A percentile compares a stretch with the other conserved stretches of the same genome.
Evolutionary conservation across 805 yeast genomes (phyloP).

Genomic region (Metschnikowia dekortorum): DNA sequence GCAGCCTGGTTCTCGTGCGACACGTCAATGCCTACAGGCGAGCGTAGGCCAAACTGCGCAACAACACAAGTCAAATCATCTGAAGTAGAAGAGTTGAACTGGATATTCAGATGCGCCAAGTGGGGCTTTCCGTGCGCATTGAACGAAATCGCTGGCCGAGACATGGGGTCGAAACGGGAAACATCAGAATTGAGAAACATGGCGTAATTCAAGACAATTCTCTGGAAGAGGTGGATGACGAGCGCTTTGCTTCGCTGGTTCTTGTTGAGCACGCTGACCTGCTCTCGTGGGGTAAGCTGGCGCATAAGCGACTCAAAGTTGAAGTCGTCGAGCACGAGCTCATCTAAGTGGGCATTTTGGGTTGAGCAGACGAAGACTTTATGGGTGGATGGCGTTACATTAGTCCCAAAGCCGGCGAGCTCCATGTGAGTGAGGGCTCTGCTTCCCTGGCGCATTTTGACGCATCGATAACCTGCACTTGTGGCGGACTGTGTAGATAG

Average conservation of each 20-base stretch:
- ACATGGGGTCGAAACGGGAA: conserved; percentile 15
- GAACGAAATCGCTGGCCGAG: conserved; percentile 23
- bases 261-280: conserved; percentile 36
- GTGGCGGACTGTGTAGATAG: neutral
- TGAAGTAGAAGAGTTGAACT: conserved; percentile 62
- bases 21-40: conserved; percentile 34
- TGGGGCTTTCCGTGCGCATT: conserved; percentile 57
- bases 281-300: conserved; percentile 39
- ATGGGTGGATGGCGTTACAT: neutral
- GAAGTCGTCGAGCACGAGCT: conserved; percentile 25
- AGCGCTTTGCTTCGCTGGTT: conserved; percentile 32
- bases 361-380: conserved; percentile 14
- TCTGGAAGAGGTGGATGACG: conserved; percentile 43
- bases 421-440: neutral
- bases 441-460: neutral
- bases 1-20: conserved; percentile 31
- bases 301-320: conserved; percentile 50
- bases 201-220: conserved; percentile 35
- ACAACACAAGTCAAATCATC: conserved; percentile 45
- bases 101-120: conserved; percentile 22
- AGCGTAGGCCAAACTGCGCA: conserved; percentile 23
- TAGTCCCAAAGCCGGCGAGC: neutral
- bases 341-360: conserved; percentile 3
- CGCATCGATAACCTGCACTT: neutral
- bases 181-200: conserved; percentile 13